A percentile compares a stretch with the other conserved stretches of the same genome.
These are phyloP conservation scores for Xylaria sp. DNA, from an alignment of 2,329 filamentous ascomycete genomes.

Conservation along the genomic window DNA sequence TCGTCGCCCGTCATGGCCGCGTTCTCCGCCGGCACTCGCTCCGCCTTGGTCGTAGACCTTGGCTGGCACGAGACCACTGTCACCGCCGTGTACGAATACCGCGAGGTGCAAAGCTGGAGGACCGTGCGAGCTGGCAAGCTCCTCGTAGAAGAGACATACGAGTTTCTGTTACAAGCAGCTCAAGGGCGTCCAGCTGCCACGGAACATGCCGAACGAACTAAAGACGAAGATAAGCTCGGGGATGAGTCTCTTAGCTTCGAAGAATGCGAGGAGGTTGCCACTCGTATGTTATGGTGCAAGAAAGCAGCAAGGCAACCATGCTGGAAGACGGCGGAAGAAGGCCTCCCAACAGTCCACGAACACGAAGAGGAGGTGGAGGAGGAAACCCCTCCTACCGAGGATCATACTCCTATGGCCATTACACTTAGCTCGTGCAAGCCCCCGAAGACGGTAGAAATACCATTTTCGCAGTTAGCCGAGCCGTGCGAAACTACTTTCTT, in stretches of 20 bases:
- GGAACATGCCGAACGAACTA: conserved; percentile 44
- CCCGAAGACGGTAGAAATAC: conserved; percentile 69
- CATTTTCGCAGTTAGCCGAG: conserved; percentile 76
- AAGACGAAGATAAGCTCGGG: conserved; percentile 48
- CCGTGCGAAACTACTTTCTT: conserved; percentile 83
- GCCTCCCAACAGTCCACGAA: conserved; percentile 65
- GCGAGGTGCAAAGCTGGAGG: conserved; percentile 77
- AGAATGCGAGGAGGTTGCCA: conserved; percentile 83
- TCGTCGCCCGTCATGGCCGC: conserved; percentile 79
- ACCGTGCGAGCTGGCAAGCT: conserved; percentile 79
- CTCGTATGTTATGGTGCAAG: conserved; percentile 82
- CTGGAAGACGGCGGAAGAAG: conserved; percentile 48
- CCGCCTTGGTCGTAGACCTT: conserved; percentile 87
- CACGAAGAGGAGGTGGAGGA: conserved; percentile 66
- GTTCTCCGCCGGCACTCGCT: conserved; percentile 83
- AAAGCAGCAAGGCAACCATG: conserved; percentile 50
- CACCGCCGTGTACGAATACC: conserved; percentile 90
- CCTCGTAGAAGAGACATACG: conserved; percentile 76
- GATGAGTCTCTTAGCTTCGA: conserved; percentile 70
- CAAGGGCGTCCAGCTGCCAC: conserved; percentile 39
- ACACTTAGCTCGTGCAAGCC: conserved; percentile 60
- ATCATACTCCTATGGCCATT: conserved; percentile 55
- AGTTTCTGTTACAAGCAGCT: conserved; percentile 64
- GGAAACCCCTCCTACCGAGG: conserved; percentile 46
- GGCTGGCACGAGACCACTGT: conserved; percentile 92